These are phyloP conservation scores for Podila minutissima DNA, from an alignment of 192 early-diverging fungal genomes.

Conservation along the genomic window DNA sequence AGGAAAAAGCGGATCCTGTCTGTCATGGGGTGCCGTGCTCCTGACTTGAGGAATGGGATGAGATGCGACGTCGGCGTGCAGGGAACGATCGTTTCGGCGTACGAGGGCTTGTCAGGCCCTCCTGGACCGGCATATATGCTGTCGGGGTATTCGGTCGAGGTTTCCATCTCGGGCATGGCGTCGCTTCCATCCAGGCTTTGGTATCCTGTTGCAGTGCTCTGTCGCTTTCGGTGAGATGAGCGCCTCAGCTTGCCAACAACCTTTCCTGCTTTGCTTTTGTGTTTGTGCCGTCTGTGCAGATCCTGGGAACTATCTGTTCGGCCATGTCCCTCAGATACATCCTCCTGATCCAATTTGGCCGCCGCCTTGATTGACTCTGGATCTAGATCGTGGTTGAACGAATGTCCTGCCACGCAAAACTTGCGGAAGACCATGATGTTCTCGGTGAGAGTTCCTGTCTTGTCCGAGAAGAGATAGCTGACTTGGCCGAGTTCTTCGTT, in stretches of 20 bases:
- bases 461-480: slow-evolving; percentile 90
- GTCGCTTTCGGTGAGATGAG: slow-evolving; percentile 18
- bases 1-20: slow-evolving; percentile 72
- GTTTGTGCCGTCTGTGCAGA: slow-evolving; percentile 15
- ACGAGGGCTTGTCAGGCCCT: slow-evolving; percentile 27
- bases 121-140: slow-evolving; percentile 23
- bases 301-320: neutral
- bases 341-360: neutral
- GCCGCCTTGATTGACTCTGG: slow-evolving; percentile 46
- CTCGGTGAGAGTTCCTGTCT: slow-evolving; percentile 90
- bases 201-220: slow-evolving; percentile 25
- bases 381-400: slow-evolving; percentile 71
- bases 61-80: slow-evolving; percentile 51
- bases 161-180: slow-evolving; percentile 20
- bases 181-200: slow-evolving; percentile 29
- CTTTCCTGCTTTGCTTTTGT: slow-evolving; percentile 43
- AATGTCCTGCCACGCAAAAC: slow-evolving; percentile 68
- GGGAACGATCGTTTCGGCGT: slow-evolving; percentile 40
- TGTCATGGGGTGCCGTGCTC: slow-evolving; percentile 50
- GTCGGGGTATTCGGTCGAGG: slow-evolving; percentile 17
- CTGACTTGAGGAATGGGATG: slow-evolving; percentile 34
- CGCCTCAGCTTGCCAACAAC: slow-evolving; percentile 29
- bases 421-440: slow-evolving; percentile 87
- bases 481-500: slow-evolving; percentile 92
- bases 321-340: slow-evolving; percentile 18